Conservation (phyloP, 768 basidiomycete genomes). For the Cystobasidium ongulense region DNA sequence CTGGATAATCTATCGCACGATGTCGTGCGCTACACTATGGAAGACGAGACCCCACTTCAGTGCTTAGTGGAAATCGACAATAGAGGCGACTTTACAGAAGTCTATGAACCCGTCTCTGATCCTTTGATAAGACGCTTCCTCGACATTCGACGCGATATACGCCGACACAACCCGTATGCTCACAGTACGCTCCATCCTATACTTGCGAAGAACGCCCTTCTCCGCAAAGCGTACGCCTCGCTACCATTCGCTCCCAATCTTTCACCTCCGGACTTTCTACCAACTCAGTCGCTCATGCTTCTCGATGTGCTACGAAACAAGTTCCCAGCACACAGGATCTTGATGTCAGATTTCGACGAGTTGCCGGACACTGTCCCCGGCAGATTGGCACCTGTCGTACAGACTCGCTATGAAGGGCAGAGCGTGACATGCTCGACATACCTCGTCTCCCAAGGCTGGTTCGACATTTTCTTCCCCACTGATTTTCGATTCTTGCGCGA, state of each 20-base stretch:
- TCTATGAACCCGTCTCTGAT: constrained; percentile 77
- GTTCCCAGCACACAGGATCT: constrained; percentile 87
- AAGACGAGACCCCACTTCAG: constrained; percentile 68
- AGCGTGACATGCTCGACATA: constrained; percentile 75
- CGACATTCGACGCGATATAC: constrained; percentile 50
- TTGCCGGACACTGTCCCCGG: constrained; percentile 79
- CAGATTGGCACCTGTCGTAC: constrained; percentile 78
- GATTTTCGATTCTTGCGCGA: constrained; percentile 73
- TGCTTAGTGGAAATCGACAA: constrained; percentile 69
- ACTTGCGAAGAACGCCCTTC: constrained; percentile 49
- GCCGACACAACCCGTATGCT: constrained; percentile 33
- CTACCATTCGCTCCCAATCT: constrained; percentile 89
- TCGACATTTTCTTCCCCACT: constrained; percentile 98
- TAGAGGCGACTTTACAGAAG: constrained; percentile 69
- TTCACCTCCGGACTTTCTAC: constrained; percentile 77
- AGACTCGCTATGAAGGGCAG: constrained; percentile 70
- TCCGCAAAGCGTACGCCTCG: constrained; percentile 60
- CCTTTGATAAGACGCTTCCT: constrained; percentile 74
- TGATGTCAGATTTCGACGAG: constrained; percentile 84
- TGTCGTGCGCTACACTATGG: constrained; percentile 76
- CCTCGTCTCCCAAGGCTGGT: constrained; percentile 87
- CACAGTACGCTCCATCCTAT: constrained; percentile 45
- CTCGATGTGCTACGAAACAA: constrained; percentile 68
- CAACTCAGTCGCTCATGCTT: constrained; percentile 78
- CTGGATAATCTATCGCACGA: constrained; percentile 49